Evolutionary conservation across 2,329 filamentous ascomycete genomes (phyloP), one percentile per base, ranked within the genome.

Genomic region (Sporothrix humicola): DNA sequence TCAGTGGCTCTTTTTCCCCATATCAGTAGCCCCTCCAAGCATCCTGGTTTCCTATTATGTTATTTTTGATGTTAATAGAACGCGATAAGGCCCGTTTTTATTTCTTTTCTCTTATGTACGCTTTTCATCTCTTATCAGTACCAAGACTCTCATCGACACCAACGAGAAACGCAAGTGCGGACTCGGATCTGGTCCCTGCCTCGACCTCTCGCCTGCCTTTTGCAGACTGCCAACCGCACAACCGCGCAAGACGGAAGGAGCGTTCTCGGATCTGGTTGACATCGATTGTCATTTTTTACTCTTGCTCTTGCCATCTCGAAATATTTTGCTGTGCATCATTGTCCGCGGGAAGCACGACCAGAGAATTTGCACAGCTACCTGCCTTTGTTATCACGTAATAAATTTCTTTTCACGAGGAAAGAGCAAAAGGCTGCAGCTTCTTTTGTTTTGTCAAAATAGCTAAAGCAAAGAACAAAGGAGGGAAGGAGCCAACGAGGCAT

Each of bases 1-100:
- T 13, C 59, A 65, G 59, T 65, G 59, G 59, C 59, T 46, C 52
- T 48, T 44, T 52, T 71, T 63, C 46, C 26, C 56, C 56, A 48
- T 71, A 71, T 61, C 69, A 44, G 56, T 37, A 42, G 20, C 46
- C 58, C 20, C 42, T n/a, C 20, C 54, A 50, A 46, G 17, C 23
- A 65, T 54, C 37, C 66, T 66, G 37, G 23, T 78, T 81, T 81
- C 77, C 77, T 76, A 82, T 81, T 82, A 81, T 79, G 79, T 79
- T 80, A 80, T 81, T 80, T 75, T 74, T 79, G 76, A 76, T 79
- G 78, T 78, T 80, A 81, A 81, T 77, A 68, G 71, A 73, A 63
- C 69, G 75, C 76, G 80, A 82, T 82, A 81, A 81, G 79, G 75
- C 77, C 77, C 75, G 61, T 20, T 68, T 63, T 75, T 72, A 63